Conservation (phyloP, 768 basidiomycete genomes). For the Pleurotus sapidus region DNA sequence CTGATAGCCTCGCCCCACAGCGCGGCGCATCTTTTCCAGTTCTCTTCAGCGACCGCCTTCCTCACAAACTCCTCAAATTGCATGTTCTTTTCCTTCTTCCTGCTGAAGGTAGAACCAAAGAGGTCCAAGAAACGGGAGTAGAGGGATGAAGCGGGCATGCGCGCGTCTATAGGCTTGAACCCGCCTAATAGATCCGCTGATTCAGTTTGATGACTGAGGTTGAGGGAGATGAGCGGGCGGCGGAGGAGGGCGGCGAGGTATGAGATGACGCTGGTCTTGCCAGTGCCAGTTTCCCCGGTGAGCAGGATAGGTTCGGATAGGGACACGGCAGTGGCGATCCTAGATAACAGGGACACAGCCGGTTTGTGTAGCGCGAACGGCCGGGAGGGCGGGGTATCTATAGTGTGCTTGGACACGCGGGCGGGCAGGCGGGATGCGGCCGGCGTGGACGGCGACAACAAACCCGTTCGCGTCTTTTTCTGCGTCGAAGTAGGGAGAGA, state of each 20-base stretch:
- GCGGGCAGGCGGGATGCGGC: conserved; percentile 59
- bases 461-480: conserved; percentile 68
- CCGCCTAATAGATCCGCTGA: conserved; percentile 92
- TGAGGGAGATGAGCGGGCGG: conserved; percentile 80
- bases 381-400: conserved; percentile 32
- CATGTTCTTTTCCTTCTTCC: conserved; percentile 84
- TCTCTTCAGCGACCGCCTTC: conserved; percentile 77
- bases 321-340: conserved; percentile 71
- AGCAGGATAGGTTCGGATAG: conserved; percentile 83
- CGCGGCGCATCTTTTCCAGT: conserved; percentile 81
- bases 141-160: conserved; percentile 67
- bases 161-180: conserved; percentile 92
- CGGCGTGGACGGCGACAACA: conserved; percentile 54
- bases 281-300: conserved; percentile 98
- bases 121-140: conserved; percentile 75
- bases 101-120: conserved; percentile 85
- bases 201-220: conserved; percentile 95
- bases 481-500: conserved; percentile 63
- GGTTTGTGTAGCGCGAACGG: conserved; percentile 91
- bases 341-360: conserved; percentile 73
- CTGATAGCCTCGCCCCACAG: conserved; percentile 80
- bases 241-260: conserved; percentile 80
- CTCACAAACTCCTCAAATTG: conserved; percentile 80
- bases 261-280: conserved; percentile 92
- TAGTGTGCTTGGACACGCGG: conserved; percentile 17